Base-by-base conservation (phyloP, 768 basidiomycete species). In the Rossbeevera mucosa region DNA sequence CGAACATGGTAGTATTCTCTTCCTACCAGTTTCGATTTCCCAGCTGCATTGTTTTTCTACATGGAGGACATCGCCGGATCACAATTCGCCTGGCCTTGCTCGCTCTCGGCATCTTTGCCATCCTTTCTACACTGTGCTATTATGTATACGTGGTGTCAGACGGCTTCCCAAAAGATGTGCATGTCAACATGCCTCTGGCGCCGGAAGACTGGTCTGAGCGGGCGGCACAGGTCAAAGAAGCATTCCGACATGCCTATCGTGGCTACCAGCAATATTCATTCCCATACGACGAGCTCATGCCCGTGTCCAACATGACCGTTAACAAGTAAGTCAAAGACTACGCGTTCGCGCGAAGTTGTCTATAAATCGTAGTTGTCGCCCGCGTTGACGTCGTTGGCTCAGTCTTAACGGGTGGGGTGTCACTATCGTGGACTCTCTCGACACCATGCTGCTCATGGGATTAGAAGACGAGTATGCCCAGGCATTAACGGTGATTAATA, bases 401-500 rank as follows among this genome's bases (percentile, higher is more conserved):
- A 89, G 88, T 50, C 86, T 88, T 66, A 90, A 90, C 62, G 86
- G 85, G 11, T 91, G 88, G 88, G 84, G 83, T 24, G 76, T 88
- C 6, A 86, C 88, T 8, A 72, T 82, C 21, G 77, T 91, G 45
- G 94, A 96, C 63, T 82, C 89, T 1, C 74, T 96, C 21, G 91
- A 94, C 61, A 91, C 91, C 1, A 83, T 95, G 76, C 72, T 88
- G 20, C 72, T 97, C 29, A 86, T 94, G 82, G 88, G 76, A 4
- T 72, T 94, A 5, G 66, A 82, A 22, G 78, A 81, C 2, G 87
- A 94, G 60, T 94, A 85, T 62, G 52, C 72, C 16, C 75, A 82
- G 2, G 87, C 86, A 0, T 59, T 90, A 4, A 72, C 77, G 4
- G 70, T 79, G 12, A 69, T 88, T 5, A 65, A 71, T 21, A 64